A percentile compares a stretch with the other conserved stretches of the same genome.
Conservation (phyloP, 2,329 filamentous ascomycete genomes). For the Leptodontidium sp. region DNA sequence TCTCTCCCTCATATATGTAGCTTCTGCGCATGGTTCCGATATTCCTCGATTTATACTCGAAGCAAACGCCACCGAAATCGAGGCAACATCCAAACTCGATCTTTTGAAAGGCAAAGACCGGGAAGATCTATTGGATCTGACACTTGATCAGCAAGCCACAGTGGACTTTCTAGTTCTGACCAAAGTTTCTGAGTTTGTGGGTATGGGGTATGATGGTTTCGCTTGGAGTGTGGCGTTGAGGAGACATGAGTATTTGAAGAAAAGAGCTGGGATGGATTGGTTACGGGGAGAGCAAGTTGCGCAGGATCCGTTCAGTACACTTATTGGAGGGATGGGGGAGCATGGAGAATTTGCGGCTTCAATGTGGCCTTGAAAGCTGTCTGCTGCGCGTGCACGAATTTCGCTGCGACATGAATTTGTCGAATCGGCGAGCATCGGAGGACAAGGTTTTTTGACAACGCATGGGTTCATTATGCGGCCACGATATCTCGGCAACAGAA, state of each 20-base stretch:
- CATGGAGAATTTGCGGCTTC: conserved; percentile 36
- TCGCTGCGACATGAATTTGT: background rate
- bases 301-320: conserved; percentile 38
- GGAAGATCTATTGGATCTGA: conserved; percentile 47
- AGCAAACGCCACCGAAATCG: conserved; percentile 47
- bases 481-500: background rate
- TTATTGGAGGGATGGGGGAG: conserved; percentile 33
- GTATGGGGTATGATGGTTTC: conserved; percentile 54
- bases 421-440: conserved; percentile 1
- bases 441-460: background rate
- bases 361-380: conserved; percentile 38
- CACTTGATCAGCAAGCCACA: conserved; percentile 56
- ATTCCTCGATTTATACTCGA: conserved; percentile 49
- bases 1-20: conserved; percentile 51
- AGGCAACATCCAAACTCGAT: conserved; percentile 52
- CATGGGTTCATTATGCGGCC: background rate
- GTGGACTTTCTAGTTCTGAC: conserved; percentile 59
- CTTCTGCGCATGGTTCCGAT: conserved; percentile 50
- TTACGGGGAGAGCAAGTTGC: conserved; percentile 32
- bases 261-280: conserved; percentile 18
- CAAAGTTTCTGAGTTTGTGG: conserved; percentile 52
- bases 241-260: conserved; percentile 32
- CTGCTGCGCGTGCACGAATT: background rate
- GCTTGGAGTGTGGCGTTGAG: conserved; percentile 54
- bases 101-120: conserved; percentile 50